Evolutionary conservation across 768 basidiomycete species (phyloP).

Genomic region (Dioszegia hungarica): DNA sequence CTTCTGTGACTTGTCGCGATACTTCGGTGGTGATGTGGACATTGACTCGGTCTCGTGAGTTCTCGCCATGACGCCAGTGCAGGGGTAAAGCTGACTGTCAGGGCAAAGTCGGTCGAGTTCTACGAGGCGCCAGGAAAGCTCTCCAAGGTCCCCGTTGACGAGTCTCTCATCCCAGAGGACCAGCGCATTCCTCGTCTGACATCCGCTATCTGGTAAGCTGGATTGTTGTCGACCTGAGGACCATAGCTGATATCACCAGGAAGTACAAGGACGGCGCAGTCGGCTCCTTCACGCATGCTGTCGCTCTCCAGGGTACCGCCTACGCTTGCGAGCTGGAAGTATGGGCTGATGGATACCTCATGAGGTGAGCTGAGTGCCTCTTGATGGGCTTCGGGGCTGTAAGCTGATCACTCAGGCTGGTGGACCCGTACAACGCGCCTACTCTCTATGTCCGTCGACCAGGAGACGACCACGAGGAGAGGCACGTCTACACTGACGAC

Average conservation of each 20-base stretch:
- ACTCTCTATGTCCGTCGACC: slow-evolving; percentile 69
- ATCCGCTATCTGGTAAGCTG: slow-evolving; percentile 68
- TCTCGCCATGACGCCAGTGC: too few relatives aligned
- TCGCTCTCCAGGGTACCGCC: slow-evolving; percentile 82
- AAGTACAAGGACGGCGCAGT: slow-evolving; percentile 95
- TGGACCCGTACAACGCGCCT: slow-evolving; percentile 88
- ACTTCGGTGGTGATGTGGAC: slow-evolving; percentile 95
- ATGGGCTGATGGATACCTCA: slow-evolving; percentile 82
- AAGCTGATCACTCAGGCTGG: slow-evolving; percentile 55
- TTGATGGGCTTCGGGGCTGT: background rate
- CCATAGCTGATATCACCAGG: slow-evolving; percentile 20
- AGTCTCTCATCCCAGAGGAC: slow-evolving; percentile 73
- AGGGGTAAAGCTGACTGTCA: slow-evolving; percentile 14
- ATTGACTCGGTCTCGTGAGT: slow-evolving; percentile 58
- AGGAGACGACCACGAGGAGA: slow-evolving; percentile 50
- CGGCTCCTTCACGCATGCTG: slow-evolving; percentile 83
- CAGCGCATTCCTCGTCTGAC: slow-evolving; percentile 93
- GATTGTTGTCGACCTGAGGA: background rate
- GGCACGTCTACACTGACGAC: slow-evolving; percentile 42
- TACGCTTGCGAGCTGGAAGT: slow-evolving; percentile 95
- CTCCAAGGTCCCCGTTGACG: slow-evolving; percentile 75
- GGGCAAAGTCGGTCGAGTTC: slow-evolving; percentile 83
- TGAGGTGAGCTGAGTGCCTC: slow-evolving; percentile 12
- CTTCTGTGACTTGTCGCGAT: slow-evolving; percentile 93
- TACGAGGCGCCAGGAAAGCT: slow-evolving; percentile 81